Conservation (phyloP, 345 rosid species). For the Lepidium aucheri region DNA sequence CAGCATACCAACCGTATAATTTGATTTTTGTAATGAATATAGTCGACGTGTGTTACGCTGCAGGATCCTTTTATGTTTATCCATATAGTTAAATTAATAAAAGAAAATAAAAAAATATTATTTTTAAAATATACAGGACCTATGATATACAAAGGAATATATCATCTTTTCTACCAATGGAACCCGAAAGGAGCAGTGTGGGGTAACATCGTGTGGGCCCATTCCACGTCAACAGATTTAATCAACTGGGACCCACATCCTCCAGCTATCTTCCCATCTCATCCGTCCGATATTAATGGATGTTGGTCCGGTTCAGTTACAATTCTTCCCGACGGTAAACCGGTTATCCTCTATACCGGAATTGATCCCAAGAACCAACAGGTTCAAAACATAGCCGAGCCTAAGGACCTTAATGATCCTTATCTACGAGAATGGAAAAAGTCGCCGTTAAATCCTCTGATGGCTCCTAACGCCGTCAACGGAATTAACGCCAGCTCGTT, state of each 20-base stretch:
- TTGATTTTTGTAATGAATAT: conserved; percentile 7
- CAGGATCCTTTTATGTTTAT: too few species aligned
- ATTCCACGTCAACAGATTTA: conserved; percentile 67
- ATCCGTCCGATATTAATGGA: conserved; percentile 47
- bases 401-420: conserved; percentile 53
- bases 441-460: conserved; percentile 44
- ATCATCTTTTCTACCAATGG: conserved; percentile 69
- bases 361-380: conserved; percentile 31
- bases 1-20: conserved; percentile 5
- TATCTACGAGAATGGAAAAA: conserved; percentile 61
- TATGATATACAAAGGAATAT: conserved; percentile 64
- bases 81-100: too few species aligned
- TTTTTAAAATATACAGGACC: too few species aligned
- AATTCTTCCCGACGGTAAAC: conserved; percentile 38
- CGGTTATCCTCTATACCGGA: conserved; percentile 66
- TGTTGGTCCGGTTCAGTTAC: conserved; percentile 79
- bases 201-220: conserved; percentile 83
- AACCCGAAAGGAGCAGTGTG: conserved; percentile 62
- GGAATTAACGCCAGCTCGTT: conserved; percentile 50
- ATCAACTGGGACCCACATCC: conserved; percentile 60
- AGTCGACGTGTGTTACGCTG: too few species aligned
- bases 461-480: conserved; percentile 33
- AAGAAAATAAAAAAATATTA: not conserved
- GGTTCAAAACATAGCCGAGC: conserved; percentile 58
- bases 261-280: conserved; percentile 49